Evolutionary conservation across 371 early-diverging fungal genomes (phyloP), one percentile per base, ranked within the genome.

Genomic region (Haplosporangium sp.): DNA sequence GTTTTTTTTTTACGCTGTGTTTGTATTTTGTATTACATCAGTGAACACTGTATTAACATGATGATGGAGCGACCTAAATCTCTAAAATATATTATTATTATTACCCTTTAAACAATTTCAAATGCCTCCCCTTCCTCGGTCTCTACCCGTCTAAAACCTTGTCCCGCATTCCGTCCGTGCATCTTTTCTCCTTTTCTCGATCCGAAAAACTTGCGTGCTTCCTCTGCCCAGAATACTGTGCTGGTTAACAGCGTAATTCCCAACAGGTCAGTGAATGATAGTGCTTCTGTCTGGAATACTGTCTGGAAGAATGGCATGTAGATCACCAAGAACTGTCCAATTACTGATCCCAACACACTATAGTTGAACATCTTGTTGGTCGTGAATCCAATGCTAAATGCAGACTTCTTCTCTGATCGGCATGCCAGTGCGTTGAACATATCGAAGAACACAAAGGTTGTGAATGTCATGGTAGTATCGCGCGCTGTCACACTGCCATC

Each of bases 401-500:
- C 88, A 1, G 97, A 96, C 66, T 94, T 92, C 68, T 91, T 91
- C 40, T 88, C 89, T 5, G 97, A 97, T 39, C 98, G 92, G 79
- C 98, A 98, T 5, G 95, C 89, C 58, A 97, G 83, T 4, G 96
- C 94, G 76, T 98, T 98, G 86, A 96, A 97, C 93, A 97, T 94
- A 79, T 97, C 98, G 78, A 95, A 97, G 69, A 97, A 90, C 44
- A 98, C 98, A 86, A 98, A 96, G 37, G 94, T 93, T 5, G 98
- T 97, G 77, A 98, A 98, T 0, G 98, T 97, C 97, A 97, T 97
- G 15, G 97, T 98, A 10, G 96, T 95, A 58, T 94, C 95, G 7
- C 94, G 86, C 37, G 93, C 88, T 7, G 94, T 92, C 37, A 93
- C 91, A 2, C 86, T 79, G 40, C 93, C 96, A 63, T 94, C 93